Evolutionary conservation across 495 filamentous ascomycete species (phyloP).

Genomic region (Aspergillus olivimuriae): DNA sequence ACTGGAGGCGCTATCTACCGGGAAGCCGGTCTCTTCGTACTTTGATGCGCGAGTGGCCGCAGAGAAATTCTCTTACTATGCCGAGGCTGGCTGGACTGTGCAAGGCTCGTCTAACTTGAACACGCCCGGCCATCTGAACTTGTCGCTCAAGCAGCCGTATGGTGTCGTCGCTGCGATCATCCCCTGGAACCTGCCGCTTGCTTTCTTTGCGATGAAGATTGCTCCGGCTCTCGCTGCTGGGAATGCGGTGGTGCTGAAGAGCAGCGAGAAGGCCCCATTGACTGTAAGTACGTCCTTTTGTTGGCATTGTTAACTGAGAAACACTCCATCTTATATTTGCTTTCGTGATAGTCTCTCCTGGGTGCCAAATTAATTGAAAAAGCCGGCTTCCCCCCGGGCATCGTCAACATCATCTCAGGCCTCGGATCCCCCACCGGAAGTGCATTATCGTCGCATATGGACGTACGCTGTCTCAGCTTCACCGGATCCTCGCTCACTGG

Average conservation of each 20-base stretch:
- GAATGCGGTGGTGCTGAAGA: conserved; percentile 52
- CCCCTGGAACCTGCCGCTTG: conserved; percentile 27
- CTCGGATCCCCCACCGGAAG: conserved; percentile 46
- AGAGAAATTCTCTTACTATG: conserved; percentile 21
- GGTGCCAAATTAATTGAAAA: conserved; percentile 65
- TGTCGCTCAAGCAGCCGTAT: conserved; percentile 25
- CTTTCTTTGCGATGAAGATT: conserved; percentile 39
- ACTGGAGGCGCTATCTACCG: conserved; percentile 32
- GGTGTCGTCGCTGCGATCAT: conserved; percentile 31
- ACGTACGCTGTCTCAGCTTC: conserved; percentile 85
- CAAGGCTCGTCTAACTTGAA: conserved; percentile 52
- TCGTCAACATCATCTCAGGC: conserved; percentile 50
- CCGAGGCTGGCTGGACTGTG: conserved; percentile 23
- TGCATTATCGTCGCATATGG: conserved; percentile 43
- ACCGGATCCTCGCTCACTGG: conserved; percentile 80
- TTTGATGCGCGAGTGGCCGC: conserved; percentile 14
- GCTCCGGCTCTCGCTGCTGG: conserved; percentile 51
- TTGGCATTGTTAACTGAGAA: neutral
- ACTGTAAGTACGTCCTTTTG: conserved; percentile 24
- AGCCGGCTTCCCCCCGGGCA: conserved; percentile 49
- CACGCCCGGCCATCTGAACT: conserved; percentile 49
- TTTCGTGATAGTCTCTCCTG: conserved; percentile 52
- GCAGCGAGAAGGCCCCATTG: conserved; percentile 51
- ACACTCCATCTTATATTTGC: neutral
- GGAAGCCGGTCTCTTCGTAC: conserved; percentile 23